These are phyloP conservation scores for Globisporangium ultimum DNA, from an alignment of 352 stramenopile genomes.

Conservation along the genomic window DNA sequence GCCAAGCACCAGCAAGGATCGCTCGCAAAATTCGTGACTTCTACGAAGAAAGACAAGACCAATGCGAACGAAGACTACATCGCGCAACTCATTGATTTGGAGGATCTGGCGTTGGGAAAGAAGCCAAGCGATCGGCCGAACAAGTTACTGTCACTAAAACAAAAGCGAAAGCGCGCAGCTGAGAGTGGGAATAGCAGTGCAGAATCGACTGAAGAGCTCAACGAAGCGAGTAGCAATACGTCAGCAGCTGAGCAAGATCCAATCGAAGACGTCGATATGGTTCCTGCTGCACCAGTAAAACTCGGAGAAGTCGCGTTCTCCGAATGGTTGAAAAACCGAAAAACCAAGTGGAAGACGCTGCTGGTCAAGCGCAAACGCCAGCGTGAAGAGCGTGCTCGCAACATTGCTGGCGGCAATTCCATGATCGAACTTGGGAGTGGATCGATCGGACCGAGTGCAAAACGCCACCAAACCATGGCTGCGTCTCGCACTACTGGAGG, in stretches of 20 bases:
- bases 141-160: slow-evolving; percentile 9
- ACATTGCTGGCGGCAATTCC: slow-evolving; percentile 13
- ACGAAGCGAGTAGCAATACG: slow-evolving; percentile 16
- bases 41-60: slow-evolving; percentile 19
- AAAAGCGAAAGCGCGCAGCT: slow-evolving; percentile 16
- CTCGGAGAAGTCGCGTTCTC: slow-evolving; percentile 57
- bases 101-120: slow-evolving; percentile 40
- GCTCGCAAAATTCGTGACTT: slow-evolving; percentile 91
- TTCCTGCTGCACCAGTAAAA: slow-evolving; percentile 27
- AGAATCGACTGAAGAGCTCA: slow-evolving; percentile 22
- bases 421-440: slow-evolving; percentile 8
- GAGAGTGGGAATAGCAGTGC: slow-evolving; percentile 6
- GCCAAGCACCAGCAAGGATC: slow-evolving; percentile 70
- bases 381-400: slow-evolving; percentile 45
- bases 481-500: slow-evolving; percentile 20
- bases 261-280: background rate
- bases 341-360: slow-evolving; percentile 68
- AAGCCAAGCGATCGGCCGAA: slow-evolving; percentile 11
- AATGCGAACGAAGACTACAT: slow-evolving; percentile 38
- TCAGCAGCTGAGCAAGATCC: slow-evolving; percentile 3
- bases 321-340: slow-evolving; percentile 66
- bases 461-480: slow-evolving; percentile 31
- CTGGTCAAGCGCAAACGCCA: slow-evolving; percentile 54
- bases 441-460: slow-evolving; percentile 19
- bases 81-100: slow-evolving; percentile 66